Percentiles rank a stretch among this genome's conserved stretches.
These are phyloP conservation scores for Diaporthe caulivora DNA, from an alignment of 2,329 filamentous ascomycete genomes.

Conservation along the genomic window DNA sequence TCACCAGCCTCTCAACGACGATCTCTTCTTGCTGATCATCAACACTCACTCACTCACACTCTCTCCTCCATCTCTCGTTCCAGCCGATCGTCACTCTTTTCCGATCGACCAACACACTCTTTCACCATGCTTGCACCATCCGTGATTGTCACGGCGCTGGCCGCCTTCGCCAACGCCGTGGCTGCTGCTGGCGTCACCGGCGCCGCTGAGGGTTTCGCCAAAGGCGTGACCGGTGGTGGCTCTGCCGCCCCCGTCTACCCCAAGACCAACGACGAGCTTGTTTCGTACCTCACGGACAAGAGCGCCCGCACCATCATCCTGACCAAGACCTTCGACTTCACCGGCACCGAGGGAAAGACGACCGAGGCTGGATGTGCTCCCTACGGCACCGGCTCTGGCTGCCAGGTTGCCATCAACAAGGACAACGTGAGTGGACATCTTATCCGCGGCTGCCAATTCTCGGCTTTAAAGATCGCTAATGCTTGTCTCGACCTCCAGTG, in stretches of 20 bases:
- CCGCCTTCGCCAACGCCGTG: slow-evolving; percentile 18
- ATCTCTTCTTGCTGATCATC: slow-evolving; percentile 4
- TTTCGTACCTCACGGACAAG: slow-evolving; percentile 68
- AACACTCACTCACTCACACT: neutral
- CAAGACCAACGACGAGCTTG: slow-evolving; percentile 65
- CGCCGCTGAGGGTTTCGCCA: slow-evolving; percentile 57
- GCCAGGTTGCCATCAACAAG: slow-evolving; percentile 72
- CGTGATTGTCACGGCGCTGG: slow-evolving; percentile 20
- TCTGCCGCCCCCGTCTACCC: slow-evolving; percentile 66
- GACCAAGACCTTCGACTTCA: slow-evolving; percentile 68
- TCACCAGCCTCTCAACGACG: slow-evolving; percentile 20
- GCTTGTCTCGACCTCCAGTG: slow-evolving; percentile 48
- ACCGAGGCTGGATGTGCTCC: slow-evolving; percentile 68
- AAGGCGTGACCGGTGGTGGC: slow-evolving; percentile 72
- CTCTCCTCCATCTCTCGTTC: slow-evolving; percentile 4
- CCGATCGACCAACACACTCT: neutral
- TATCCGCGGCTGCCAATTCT: no score
- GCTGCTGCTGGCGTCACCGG: slow-evolving; percentile 44
- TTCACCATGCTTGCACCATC: slow-evolving; percentile 17
- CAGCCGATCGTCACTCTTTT: slow-evolving; percentile 18
- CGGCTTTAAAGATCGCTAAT: neutral
- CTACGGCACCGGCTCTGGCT: slow-evolving; percentile 63
- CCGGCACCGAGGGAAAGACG: slow-evolving; percentile 64
- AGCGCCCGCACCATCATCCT: slow-evolving; percentile 69
- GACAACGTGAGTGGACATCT: slow-evolving; percentile 49